Percentiles rank a stretch among this genome's conserved stretches.
Conservation (phyloP, 2,329 filamentous ascomycete genomes). For the Cladosporium austrohemisphaericum region DNA sequence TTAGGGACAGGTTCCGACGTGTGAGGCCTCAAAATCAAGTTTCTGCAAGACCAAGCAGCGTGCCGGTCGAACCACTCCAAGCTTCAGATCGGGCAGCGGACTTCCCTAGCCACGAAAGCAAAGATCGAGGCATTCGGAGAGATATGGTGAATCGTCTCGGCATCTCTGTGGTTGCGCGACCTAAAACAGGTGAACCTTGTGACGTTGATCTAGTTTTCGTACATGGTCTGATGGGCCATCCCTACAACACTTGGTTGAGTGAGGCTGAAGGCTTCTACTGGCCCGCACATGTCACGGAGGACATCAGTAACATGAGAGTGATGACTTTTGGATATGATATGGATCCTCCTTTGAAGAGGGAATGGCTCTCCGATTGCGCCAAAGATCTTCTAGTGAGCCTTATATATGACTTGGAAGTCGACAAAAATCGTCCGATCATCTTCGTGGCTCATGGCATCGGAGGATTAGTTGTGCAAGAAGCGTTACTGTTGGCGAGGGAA, state of each 20-base stretch:
- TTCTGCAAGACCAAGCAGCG: no score
- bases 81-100: no score
- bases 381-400: background rate
- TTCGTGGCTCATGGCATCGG: background rate
- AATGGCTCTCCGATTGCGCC: background rate
- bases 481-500: no score
- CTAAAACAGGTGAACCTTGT: background rate
- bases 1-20: no score
- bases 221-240: background rate
- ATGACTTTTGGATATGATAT: background rate
- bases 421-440: background rate
- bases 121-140: no score
- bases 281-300: background rate
- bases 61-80: no score
- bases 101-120: no score
- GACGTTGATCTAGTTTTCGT: background rate
- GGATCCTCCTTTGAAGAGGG: background rate
- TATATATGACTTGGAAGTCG: background rate
- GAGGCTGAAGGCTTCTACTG: background rate
- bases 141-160: no score
- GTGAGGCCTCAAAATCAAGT: no score
- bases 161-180: background rate
- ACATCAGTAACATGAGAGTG: background rate
- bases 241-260: background rate
- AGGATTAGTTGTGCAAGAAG: background rate